A percentile compares a stretch with the other conserved stretches of the same genome.
These are phyloP conservation scores for Celoporthe dispersa DNA, from an alignment of 2,329 filamentous ascomycete species.

Conservation along the genomic window DNA sequence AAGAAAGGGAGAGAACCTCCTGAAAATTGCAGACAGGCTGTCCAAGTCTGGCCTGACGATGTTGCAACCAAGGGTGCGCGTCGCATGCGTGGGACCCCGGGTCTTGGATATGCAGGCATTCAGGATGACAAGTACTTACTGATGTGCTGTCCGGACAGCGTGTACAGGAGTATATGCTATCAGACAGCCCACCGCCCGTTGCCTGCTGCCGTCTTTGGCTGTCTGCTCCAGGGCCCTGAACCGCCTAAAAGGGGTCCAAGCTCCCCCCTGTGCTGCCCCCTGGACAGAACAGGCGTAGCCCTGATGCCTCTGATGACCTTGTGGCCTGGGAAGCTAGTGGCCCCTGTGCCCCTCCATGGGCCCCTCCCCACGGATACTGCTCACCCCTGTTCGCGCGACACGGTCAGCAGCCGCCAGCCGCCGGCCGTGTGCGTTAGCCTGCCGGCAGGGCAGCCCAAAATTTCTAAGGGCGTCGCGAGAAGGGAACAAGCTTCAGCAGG, in stretches of 20 bases:
- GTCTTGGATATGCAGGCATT: background rate
- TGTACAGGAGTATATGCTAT: background rate
- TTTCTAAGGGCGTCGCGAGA: slow-evolving; percentile 11
- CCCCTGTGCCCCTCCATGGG: background rate
- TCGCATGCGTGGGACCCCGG: slow-evolving; percentile 8
- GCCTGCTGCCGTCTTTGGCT: background rate
- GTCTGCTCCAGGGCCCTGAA: background rate
- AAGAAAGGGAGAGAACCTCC: background rate
- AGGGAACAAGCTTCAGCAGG: slow-evolving; percentile 6
- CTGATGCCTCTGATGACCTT: background rate
- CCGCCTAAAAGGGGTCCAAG: background rate
- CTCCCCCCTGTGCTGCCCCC: background rate
- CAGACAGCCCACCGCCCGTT: slow-evolving; percentile 3
- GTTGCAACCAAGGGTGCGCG: slow-evolving; percentile 11
- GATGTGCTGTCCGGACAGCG: background rate
- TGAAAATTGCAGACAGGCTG: background rate
- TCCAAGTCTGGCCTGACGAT: background rate
- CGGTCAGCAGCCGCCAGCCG: background rate
- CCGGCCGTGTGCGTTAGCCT: background rate
- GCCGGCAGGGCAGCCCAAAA: slow-evolving; percentile 19
- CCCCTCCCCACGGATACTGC: background rate
- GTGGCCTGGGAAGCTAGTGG: background rate
- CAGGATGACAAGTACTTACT: background rate
- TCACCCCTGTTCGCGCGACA: background rate
- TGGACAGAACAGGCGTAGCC: background rate